Evolutionary conservation across 2,329 filamentous ascomycete species (phyloP).

Genomic region (Penicillium sp.): DNA sequence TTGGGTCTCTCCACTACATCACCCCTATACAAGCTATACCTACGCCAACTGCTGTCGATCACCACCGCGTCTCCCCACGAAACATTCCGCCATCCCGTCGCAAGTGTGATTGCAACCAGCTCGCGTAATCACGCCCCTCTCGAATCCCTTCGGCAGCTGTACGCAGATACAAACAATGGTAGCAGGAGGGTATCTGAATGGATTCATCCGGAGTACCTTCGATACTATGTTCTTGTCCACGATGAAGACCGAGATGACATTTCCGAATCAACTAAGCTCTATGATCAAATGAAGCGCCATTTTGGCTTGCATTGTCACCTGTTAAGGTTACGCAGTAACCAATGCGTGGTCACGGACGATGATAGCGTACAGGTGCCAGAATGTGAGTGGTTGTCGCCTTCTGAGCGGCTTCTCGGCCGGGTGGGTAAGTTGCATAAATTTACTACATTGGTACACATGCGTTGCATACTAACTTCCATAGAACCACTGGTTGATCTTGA

Average conservation of each 20-base stretch:
- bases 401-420: constrained; percentile 76
- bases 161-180: constrained; percentile 81
- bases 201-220: constrained; percentile 88
- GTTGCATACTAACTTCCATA: constrained; percentile 22
- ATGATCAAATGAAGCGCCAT: constrained; percentile 99
- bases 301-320: constrained; percentile 95
- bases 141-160: constrained; percentile 82
- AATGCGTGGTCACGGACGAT: constrained; percentile 87
- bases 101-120: constrained; percentile 92
- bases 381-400: constrained; percentile 86
- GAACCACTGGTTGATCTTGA: constrained; percentile 62
- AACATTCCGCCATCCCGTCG: constrained; percentile 92
- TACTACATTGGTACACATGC: too few relatives aligned
- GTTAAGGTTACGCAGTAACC: constrained; percentile 79
- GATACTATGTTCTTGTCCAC: constrained; percentile 95
- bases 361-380: constrained; percentile 81
- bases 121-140: constrained; percentile 84
- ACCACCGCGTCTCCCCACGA: constrained; percentile 82
- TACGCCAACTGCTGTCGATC: constrained; percentile 81
- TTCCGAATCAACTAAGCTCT: constrained; percentile 82
- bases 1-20: constrained; percentile 57
- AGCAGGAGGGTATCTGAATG: constrained; percentile 76
- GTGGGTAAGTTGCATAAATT: constrained; percentile 53
- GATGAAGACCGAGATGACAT: constrained; percentile 97
- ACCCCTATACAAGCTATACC: constrained; percentile 83